phyloP scores from a whole-genome alignment of 140 eudicot genomes.

The Oenanthe javanica region DNA sequence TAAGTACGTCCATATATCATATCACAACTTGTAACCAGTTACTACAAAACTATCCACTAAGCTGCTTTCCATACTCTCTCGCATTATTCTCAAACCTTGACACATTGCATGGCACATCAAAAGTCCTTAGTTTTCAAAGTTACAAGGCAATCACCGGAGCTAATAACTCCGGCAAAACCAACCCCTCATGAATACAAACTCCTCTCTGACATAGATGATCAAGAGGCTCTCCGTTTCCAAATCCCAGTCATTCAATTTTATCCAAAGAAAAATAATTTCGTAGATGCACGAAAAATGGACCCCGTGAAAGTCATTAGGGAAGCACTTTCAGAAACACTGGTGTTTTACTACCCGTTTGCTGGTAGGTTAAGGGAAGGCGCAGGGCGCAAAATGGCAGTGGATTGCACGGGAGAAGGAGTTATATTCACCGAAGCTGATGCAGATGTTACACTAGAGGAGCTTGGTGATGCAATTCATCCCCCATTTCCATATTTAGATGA shows the following conservation, averaged over 20 bases:
- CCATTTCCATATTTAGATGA: slow-evolving; percentile 74
- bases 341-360: slow-evolving; percentile 37
- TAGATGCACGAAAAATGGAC: slow-evolving; percentile 5
- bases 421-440: slow-evolving; percentile 70
- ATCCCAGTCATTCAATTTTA: slow-evolving; percentile 22
- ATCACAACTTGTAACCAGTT: too few relatives aligned
- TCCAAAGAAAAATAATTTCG: background rate
- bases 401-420: slow-evolving; percentile 62
- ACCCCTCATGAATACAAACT: slow-evolving; percentile 25
- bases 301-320: slow-evolving; percentile 31
- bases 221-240: slow-evolving; percentile 22
- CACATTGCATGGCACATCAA: background rate
- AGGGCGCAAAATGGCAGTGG: slow-evolving; percentile 38
- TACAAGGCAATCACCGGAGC: slow-evolving; percentile 23
- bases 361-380: slow-evolving; percentile 30
- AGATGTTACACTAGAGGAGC: slow-evolving; percentile 43
- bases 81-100: too few relatives aligned
- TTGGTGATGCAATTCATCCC: slow-evolving; percentile 56
- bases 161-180: slow-evolving; percentile 24
- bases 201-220: slow-evolving; percentile 39
- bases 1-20: too few relatives aligned
- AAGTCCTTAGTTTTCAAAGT: slow-evolving; percentile 19
- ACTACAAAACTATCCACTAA: too few relatives aligned
- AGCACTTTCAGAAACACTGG: slow-evolving; percentile 25
- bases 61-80: too few relatives aligned